These are phyloP conservation scores for Hericium alpestre DNA, from an alignment of 768 basidiomycete genomes.

Conservation along the genomic window DNA sequence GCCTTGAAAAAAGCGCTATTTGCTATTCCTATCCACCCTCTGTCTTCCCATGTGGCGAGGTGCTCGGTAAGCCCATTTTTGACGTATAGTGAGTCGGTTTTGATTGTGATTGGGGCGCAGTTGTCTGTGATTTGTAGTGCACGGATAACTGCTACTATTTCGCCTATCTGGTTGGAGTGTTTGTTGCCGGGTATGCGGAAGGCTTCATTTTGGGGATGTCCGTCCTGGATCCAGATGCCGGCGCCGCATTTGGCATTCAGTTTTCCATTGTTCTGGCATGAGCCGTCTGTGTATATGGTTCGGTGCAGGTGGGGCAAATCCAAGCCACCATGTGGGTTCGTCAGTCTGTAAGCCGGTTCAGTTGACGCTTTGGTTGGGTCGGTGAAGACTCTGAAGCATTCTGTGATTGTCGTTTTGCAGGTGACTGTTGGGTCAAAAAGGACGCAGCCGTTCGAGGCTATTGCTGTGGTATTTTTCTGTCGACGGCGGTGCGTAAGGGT, in stretches of 20 bases:
- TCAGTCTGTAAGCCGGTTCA: background rate
- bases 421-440: conserved; percentile 2
- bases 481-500: conserved; percentile 1
- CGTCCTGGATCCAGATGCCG: conserved; percentile 2
- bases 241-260: conserved; percentile 12
- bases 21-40: background rate
- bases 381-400: background rate
- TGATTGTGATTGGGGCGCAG: conserved; percentile 6
- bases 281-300: conserved; percentile 19
- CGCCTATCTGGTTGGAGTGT: conserved; percentile 1
- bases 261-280: conserved; percentile 14
- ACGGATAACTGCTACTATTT: conserved; percentile 8
- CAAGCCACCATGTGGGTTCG: background rate
- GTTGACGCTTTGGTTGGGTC: background rate
- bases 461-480: background rate
- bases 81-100: conserved; percentile 17
- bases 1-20: background rate
- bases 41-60: conserved; percentile 2
- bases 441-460: background rate
- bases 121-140: background rate
- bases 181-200: background rate
- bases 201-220: background rate
- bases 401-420: background rate
- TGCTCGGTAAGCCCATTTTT: conserved; percentile 16
- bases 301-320: background rate